Evolutionary conservation across 169 alveolate genomes (phyloP).

Genomic region (Plasmodium ovale): DNA sequence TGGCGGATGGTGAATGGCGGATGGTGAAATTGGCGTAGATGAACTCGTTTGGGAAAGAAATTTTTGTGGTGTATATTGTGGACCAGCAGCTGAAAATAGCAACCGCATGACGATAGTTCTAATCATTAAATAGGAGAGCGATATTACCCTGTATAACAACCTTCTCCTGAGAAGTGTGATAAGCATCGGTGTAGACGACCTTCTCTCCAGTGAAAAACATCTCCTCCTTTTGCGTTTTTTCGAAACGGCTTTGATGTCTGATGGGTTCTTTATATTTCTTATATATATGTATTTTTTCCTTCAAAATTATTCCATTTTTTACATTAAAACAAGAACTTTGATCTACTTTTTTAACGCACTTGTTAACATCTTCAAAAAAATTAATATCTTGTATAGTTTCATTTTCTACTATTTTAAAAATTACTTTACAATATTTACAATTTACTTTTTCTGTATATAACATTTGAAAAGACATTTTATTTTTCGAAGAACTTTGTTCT

Average conservation of each 20-base stretch:
- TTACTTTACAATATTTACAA: slow-evolving; percentile 25
- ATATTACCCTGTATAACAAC: slow-evolving; percentile 21
- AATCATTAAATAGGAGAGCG: no score
- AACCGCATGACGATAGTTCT: no score
- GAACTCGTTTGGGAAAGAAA: no score
- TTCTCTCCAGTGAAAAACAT: no score
- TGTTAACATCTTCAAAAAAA: slow-evolving; percentile 16
- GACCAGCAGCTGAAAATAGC: no score
- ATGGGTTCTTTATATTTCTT: slow-evolving; percentile 30
- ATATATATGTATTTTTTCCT: slow-evolving; percentile 38
- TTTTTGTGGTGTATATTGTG: no score
- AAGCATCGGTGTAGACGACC: no score
- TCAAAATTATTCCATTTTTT: background rate
- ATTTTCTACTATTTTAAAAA: slow-evolving; percentile 2
- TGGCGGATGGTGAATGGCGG: background rate
- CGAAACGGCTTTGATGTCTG: background rate
- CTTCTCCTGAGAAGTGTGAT: no score
- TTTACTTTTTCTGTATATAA: slow-evolving; percentile 19
- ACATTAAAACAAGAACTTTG: slow-evolving; percentile 26
- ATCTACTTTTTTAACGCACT: slow-evolving; percentile 17
- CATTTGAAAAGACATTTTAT: slow-evolving; percentile 10
- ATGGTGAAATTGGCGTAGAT: background rate
- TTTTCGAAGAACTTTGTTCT: background rate
- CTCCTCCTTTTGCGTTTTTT: no score
- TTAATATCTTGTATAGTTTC: slow-evolving; percentile 43